Evolutionary conservation across 2,329 filamentous ascomycete genomes (phyloP).

Genomic region (Trichothecium sympodiale): DNA sequence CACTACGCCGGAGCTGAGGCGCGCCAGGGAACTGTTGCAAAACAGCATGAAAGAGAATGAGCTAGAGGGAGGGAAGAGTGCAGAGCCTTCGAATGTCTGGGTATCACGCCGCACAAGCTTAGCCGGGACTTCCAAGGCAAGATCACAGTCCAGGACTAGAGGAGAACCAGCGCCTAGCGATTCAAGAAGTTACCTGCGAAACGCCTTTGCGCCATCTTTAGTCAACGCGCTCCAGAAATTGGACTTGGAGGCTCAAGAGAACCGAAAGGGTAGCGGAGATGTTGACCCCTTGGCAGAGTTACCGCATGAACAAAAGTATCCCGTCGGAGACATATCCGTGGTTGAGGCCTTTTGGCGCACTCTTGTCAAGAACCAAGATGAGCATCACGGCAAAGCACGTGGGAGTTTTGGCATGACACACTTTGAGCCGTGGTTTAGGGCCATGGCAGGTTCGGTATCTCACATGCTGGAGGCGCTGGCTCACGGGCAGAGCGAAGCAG

Average conservation of each 20-base stretch:
- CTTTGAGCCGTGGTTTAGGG: constrained; percentile 7
- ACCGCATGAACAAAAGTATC: constrained; percentile 2
- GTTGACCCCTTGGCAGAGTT: constrained; percentile 1
- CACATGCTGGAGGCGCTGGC: constrained; percentile 5
- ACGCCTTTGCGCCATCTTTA: constrained; percentile 3
- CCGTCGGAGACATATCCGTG: constrained; percentile 1
- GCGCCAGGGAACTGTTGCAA: not conserved
- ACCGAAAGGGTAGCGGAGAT: not conserved
- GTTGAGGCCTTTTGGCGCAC: constrained; percentile 7
- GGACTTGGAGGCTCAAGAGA: constrained; percentile 3
- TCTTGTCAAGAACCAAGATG: constrained; percentile 5
- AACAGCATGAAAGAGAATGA: not conserved
- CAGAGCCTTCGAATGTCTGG: constrained; percentile 1
- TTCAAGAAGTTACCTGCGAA: constrained; percentile 4
- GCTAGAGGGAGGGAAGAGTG: not conserved
- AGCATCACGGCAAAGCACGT: constrained; percentile 1
- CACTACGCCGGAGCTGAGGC: constrained; percentile 5
- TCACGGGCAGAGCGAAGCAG: constrained; percentile 3
- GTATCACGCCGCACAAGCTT: not conserved
- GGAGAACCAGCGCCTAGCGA: not conserved
- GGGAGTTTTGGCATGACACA: not conserved
- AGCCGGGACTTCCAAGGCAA: not conserved
- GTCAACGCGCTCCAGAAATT: constrained; percentile 5
- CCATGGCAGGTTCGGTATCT: constrained; percentile 1
- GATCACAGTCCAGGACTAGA: not conserved